Percentiles rank a stretch among this genome's conserved stretches.
These are phyloP conservation scores for Chlorella sp. DNA, from an alignment of 139 green algal genomes.

Conservation along the genomic window DNA sequence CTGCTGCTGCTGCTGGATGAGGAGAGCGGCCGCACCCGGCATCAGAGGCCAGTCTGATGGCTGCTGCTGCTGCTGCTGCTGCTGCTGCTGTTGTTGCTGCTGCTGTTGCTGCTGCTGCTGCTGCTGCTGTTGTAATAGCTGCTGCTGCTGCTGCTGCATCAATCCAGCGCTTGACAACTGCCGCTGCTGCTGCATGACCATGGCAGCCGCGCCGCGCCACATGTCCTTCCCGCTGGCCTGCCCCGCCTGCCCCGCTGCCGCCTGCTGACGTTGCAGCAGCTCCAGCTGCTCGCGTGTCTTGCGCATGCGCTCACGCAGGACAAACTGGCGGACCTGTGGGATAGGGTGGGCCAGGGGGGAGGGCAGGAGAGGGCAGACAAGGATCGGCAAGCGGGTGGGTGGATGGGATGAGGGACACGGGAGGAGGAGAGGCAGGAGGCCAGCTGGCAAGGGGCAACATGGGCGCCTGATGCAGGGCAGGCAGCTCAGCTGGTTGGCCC, in stretches of 20 bases:
- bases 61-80: not conserved
- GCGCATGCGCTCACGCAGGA: constrained; percentile 27
- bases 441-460: not conserved
- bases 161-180: not conserved
- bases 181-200: not conserved
- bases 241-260: not conserved
- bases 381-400: not conserved
- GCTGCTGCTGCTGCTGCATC: not conserved
- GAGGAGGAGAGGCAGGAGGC: not conserved
- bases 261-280: constrained; percentile 9
- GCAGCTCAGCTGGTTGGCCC: not conserved
- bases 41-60: not conserved
- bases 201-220: not conserved
- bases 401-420: too few species aligned
- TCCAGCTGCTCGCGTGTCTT: constrained; percentile 12
- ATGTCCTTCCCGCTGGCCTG: not conserved
- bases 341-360: not conserved
- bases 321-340: constrained; percentile 1
- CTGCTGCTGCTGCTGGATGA: not conserved
- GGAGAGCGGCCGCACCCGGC: not conserved
- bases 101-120: not conserved
- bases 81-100: not conserved
- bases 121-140: not conserved
- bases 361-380: not conserved
- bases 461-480: not conserved